Percentiles rank a stretch among this genome's conserved stretches.
Evolutionary conservation across 768 basidiomycete genomes (phyloP).

Genomic region (Termitomyces heimii): DNA sequence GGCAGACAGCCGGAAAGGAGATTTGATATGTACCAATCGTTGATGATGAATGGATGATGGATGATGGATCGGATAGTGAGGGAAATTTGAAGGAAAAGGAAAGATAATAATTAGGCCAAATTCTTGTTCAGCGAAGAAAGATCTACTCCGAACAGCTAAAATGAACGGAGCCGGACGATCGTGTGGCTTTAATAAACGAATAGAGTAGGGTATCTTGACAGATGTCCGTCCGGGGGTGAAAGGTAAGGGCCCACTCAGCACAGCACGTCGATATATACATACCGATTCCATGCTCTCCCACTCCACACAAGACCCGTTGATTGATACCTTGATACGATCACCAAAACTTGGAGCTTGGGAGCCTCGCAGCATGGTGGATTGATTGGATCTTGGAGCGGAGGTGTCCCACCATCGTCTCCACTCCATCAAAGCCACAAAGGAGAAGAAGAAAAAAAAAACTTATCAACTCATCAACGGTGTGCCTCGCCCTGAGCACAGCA

Average conservation of each 20-base stretch:
- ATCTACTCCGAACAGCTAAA: neutral
- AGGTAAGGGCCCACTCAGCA: neutral
- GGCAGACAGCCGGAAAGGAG: no score
- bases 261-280: neutral
- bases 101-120: neutral
- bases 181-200: neutral
- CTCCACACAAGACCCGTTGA: neutral
- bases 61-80: no score
- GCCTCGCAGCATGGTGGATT: neutral
- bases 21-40: neutral
- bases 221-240: neutral
- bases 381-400: neutral
- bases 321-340: neutral
- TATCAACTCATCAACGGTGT: neutral
- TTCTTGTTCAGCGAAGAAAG: neutral
- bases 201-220: neutral
- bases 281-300: neutral
- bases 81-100: no score
- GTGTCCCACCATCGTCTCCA: neutral
- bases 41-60: neutral
- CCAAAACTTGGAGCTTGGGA: neutral
- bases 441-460: neutral
- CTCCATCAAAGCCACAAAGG: neutral
- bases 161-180: neutral
- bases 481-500: neutral